Evolutionary conservation across 192 early-diverging fungal species (phyloP).

Genomic region (Neocallimastix lanati): DNA sequence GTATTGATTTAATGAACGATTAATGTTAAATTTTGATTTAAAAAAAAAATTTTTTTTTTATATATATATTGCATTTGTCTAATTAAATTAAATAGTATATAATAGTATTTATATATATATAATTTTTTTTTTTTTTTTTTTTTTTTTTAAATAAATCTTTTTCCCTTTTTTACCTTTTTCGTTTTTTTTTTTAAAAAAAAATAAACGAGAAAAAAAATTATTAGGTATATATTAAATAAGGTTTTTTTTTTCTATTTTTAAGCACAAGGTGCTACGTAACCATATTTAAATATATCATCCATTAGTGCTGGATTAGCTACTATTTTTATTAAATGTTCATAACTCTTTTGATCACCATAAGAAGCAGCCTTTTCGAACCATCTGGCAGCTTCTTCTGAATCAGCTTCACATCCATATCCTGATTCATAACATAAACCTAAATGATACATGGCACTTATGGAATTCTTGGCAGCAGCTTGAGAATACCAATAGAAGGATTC

Average conservation of each 20-base stretch:
- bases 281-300: not conserved
- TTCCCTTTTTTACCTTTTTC: too few species aligned
- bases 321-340: not conserved
- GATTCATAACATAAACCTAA: not conserved
- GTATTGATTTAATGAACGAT: too few species aligned
- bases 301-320: not conserved
- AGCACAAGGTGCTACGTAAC: not conserved
- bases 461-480: not conserved
- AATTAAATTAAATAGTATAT: too few species aligned
- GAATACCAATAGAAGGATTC: not conserved
- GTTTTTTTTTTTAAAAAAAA: too few species aligned
- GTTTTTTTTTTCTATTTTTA: not conserved
- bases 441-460: not conserved
- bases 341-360: not conserved
- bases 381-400: not conserved
- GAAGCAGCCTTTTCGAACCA: not conserved
- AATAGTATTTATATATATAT: too few species aligned
- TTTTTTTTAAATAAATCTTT: too few species aligned
- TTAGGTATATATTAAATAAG: too few species aligned
- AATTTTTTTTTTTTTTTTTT: too few species aligned
- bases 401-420: not conserved
- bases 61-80: too few species aligned
- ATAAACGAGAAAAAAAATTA: too few species aligned
- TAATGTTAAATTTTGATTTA: too few species aligned
- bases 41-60: too few species aligned